Base-by-base conservation (phyloP, 1,139 yeast genomes). In the Blastobotrys ciferrii region DNA sequence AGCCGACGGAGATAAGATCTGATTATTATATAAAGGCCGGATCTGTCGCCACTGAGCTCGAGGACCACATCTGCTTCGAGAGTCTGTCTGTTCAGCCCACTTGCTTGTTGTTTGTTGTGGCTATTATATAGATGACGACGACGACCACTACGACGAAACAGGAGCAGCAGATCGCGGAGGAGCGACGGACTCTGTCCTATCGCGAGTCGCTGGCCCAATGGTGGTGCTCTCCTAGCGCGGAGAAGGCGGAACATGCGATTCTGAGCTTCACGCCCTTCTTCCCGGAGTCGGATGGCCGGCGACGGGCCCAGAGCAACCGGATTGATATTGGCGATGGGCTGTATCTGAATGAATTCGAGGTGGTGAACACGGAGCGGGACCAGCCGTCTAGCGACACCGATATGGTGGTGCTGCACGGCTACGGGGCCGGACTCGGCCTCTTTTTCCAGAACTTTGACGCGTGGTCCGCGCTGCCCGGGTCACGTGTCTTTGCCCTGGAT, bases 341-440 rank as follows among this genome's bases (percentile, higher is more conserved):
- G 12, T 70, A 65, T 52, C 72, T 84, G 59, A 84, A 81, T 57
- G 84, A 81, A 56, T 74, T 82, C 46, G 66, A 63, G 31, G 58
- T 66, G 4, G 54, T 53, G 12, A 57, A 57, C 35, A 49, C 52
- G 28, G 53, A 53, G 39, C n/a, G n/a, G n/a, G 28, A 20, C 14
- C 32, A 36, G 4, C 30, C 14, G 43, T 20, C 38, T 14, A 18
- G 37, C 5, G 51, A 47, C 15, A 65, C 64, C 14, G 78, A 78
- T 58, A 57, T 83, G 17, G 86, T 87, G 4, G 74, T 88, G 63
- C 58, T 88, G 30, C 97, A 88, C 63, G 97, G 97, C 0, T 87
- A 85, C 64, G 95, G 92, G 0, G 92, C 96, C 0, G 83, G 94
- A 0, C 73, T 84, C 5, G 88, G 91, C 18, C 81, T 91, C 60